Evolutionary conservation across 345 rosid species (phyloP), one percentile per base, ranked within the genome.

Genomic region (Brassica carinata): DNA sequence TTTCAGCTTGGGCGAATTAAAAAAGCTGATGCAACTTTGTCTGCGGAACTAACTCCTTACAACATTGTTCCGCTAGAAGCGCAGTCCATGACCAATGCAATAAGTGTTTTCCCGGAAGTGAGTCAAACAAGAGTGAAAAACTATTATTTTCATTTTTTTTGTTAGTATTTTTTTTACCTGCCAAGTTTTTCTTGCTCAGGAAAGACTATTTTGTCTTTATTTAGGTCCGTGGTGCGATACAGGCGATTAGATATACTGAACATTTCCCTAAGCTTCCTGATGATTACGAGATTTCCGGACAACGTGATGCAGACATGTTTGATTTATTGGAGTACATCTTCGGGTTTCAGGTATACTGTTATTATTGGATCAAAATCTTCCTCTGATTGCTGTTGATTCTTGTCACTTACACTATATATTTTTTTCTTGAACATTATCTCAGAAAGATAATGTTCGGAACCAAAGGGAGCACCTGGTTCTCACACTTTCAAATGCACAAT

Each of bases 401-500:
- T 61, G 34, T 77, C 26, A 36, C 70, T 80, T 38, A 48, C 34
- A 30, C 29, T 36, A 6, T 61, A 7, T 23, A 31, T 70, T 67
- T 62, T 40, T 51, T 18, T 59, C 45, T 63, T 72, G 78, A 61
- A 14, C 59, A 76, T 67, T 73, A 57, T 69, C 73, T 82, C 94
- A 96, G 99, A 90, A 87, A 79, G 98, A 92, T 79, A 96, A 92
- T 81, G 80, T 90, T 67, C 86, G 94, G 88, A 96, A 96, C 82
- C 99, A 96, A 79, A 90, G 98, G 74, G 98, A 96, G 85, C 90
- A 96, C 88, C 86, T 92, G 76, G 89, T 93, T 84, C 98, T 96
- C 82, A 64, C 87, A 14, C 75, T 96, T 34, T 94, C 99, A 79
- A 96, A 96, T 77, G 91, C 97, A 76, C 99, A 96, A 73, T 90